phyloP scores from a whole-genome alignment of 2,329 filamentous ascomycete genomes.

The Fusarium tjaetaba region DNA sequence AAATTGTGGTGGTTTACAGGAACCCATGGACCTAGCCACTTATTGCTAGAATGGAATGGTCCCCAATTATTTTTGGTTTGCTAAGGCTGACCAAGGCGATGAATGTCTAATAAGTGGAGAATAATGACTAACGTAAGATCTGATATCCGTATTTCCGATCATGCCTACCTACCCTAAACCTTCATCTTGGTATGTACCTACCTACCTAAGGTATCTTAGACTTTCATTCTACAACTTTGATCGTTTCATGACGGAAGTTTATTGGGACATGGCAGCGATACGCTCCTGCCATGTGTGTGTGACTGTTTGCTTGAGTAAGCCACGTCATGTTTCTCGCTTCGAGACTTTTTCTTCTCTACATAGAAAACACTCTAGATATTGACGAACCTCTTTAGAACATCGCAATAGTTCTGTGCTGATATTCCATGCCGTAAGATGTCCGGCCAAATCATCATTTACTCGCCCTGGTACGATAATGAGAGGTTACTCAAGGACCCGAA shows the following conservation, averaged over 20 bases:
- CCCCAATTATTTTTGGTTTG: constrained; percentile 12
- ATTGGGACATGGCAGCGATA: neutral
- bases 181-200: neutral
- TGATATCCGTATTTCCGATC: constrained; percentile 23
- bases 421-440: neutral
- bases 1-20: neutral
- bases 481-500: neutral
- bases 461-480: neutral
- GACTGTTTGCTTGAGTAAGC: neutral
- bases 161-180: neutral
- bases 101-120: constrained; percentile 19
- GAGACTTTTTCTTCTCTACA: neutral
- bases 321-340: neutral
- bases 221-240: neutral
- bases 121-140: constrained; percentile 23
- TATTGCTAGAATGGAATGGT: neutral
- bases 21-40: neutral
- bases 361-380: no score
- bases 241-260: neutral
- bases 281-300: neutral
- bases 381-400: neutral
- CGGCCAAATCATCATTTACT: neutral
- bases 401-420: neutral
- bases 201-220: no score
- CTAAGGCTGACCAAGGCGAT: constrained; percentile 35